Base-by-base conservation (phyloP, 2,329 filamentous ascomycete species). In the Didymella pinodella region DNA sequence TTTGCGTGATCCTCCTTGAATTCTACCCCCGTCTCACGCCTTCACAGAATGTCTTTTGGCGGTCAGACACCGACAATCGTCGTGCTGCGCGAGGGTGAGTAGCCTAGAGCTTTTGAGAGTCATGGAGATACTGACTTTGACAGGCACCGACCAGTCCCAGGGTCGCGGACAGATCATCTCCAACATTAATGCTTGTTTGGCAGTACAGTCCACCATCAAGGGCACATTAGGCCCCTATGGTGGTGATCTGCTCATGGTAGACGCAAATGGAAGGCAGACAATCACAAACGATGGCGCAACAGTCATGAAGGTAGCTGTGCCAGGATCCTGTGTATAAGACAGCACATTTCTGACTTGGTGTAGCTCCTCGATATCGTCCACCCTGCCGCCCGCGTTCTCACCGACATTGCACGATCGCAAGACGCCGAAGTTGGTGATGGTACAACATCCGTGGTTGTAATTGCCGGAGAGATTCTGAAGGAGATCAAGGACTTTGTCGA, bases 281-380 rank as follows among this genome's bases (percentile, higher is more conserved):
- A 98, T 99, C 77, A 99, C 95, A 71, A 99, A 99, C 81, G 95
- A 99, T 82, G 95, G 95, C 75, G 95, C 95, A 48, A 99, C 95
- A 49, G 95, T 98, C 62, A 99, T 99, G 95, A 98, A 97, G 89
- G 91, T 92, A 78, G 69, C 79, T 55, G 51, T 11, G 44, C 51
- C 32, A 22, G 52, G 51, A 41, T 14, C 46, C 12, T 18, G 18
- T 16, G 0, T 2, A 14, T 2, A 14, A 45, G 2, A 40, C 11
- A 4, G 3, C n/a, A 29, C 7, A 20, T 3, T 22, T 44, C 59
- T 66, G 40, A 73, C 48, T 8, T 22, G 14, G 0, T n/a, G 25
- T 48, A 95, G 92, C 90, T 99, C 54, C 90, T 99, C 77, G 95
- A 99, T 78, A 98, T 99, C 73, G 92, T 99, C 63, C 95, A 99